Evolutionary conservation across 306 rosid species (phyloP).

Genomic region (Ormosia emarginata): DNA sequence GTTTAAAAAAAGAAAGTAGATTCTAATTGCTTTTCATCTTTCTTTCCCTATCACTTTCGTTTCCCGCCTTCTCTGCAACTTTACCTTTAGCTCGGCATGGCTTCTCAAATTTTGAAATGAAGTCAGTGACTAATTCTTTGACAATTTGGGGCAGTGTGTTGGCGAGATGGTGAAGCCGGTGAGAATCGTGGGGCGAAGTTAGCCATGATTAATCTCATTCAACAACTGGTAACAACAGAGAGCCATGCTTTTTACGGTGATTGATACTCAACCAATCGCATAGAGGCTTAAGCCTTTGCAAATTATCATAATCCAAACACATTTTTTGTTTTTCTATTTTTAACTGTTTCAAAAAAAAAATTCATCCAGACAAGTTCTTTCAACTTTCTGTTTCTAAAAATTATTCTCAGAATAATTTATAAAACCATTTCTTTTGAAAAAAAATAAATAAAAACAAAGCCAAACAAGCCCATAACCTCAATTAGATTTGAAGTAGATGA

Average conservation of each 20-base stretch:
- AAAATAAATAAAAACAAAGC: too few relatives aligned
- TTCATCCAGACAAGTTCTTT: neutral
- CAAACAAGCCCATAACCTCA: too few relatives aligned
- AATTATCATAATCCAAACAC: too few relatives aligned
- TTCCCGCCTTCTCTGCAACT: neutral
- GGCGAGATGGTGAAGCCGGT: too few relatives aligned
- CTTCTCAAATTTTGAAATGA: neutral
- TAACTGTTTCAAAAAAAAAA: neutral
- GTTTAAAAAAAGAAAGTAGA: neutral
- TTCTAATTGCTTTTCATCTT: neutral
- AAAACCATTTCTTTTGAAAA: too few relatives aligned
- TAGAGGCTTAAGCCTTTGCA: too few relatives aligned
- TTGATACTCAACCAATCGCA: too few relatives aligned
- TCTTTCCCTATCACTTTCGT: neutral
- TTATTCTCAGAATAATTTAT: too few relatives aligned
- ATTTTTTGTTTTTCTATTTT: neutral
- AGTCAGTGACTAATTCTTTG: neutral
- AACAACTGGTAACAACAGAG: neutral
- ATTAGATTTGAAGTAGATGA: too few relatives aligned
- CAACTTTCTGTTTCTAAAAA: too few relatives aligned
- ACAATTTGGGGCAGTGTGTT: neutral
- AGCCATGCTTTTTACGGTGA: neutral
- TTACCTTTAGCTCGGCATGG: neutral
- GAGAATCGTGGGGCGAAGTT: too few relatives aligned
- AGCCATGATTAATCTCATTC: too few relatives aligned